These are phyloP conservation scores for Fomitopsis pulvina DNA, from an alignment of 768 basidiomycete genomes.

Conservation along the genomic window DNA sequence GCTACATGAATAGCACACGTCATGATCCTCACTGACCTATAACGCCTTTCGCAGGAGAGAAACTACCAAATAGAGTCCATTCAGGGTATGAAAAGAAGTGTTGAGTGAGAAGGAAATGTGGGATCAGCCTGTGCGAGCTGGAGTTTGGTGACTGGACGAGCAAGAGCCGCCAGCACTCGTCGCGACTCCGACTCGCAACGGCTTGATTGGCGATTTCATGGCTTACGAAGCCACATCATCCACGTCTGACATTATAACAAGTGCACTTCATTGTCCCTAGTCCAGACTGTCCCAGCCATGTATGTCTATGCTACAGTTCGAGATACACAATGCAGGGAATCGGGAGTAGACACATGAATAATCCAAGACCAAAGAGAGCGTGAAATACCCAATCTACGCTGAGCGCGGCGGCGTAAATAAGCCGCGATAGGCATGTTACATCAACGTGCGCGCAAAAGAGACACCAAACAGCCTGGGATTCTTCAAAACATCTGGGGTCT, in stretches of 20 bases:
- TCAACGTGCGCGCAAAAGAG: conserved; percentile 1
- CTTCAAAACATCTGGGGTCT: background rate
- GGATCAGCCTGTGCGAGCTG: conserved; percentile 14
- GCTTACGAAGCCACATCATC: conserved; percentile 15
- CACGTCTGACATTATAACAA: conserved; percentile 3
- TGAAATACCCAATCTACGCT: too few relatives aligned
- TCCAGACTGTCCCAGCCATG: too few relatives aligned
- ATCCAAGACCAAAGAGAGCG: background rate
- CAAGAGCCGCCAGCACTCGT: conserved; percentile 10
- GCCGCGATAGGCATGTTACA: background rate
- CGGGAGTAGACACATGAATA: background rate
- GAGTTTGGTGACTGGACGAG: conserved; percentile 8
- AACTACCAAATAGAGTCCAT: conserved; percentile 21
- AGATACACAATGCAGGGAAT: background rate
- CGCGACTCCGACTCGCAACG: conserved; percentile 6
- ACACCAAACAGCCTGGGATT: conserved; percentile 1
- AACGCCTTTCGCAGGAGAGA: conserved; percentile 11
- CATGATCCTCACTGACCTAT: conserved; percentile 13
- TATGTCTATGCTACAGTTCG: background rate
- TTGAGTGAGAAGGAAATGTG: conserved; percentile 2
- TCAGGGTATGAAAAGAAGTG: conserved; percentile 9
- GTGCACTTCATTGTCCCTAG: too few relatives aligned
- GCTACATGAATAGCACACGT: conserved; percentile 11
- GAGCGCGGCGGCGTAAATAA: too few relatives aligned
- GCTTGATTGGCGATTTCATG: conserved; percentile 16